Percentiles rank a stretch among this genome's conserved stretches.
These are phyloP conservation scores for Globisporangium abappressorium DNA, from an alignment of 352 stramenopile genomes.

Conservation along the genomic window DNA sequence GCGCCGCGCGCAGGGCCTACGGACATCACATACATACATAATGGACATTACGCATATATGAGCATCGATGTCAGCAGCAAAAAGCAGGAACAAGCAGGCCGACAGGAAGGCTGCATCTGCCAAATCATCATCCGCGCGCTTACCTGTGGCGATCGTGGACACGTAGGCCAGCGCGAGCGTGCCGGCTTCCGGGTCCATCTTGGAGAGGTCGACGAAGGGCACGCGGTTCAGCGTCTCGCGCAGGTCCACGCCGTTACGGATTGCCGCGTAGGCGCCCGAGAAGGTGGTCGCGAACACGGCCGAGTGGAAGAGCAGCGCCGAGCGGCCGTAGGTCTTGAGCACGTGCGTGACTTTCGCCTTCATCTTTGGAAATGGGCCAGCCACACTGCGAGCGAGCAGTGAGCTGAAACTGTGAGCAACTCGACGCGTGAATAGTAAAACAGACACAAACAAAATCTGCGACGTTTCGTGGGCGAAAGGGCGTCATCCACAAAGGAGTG, in stretches of 20 bases:
- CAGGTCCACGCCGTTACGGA: conserved; percentile 67
- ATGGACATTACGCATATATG: neutral
- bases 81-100: neutral
- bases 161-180: conserved; percentile 90
- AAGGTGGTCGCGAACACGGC: conserved; percentile 95
- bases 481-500: neutral
- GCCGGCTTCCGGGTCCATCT: conserved; percentile 64
- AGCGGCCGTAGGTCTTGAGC: conserved; percentile 93
- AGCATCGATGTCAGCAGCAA: neutral
- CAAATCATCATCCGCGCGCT: neutral
- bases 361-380: conserved; percentile 30
- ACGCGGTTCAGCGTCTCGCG: conserved; percentile 48
- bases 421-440: conserved; percentile 4
- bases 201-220: conserved; percentile 68
- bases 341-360: conserved; percentile 71
- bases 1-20: conserved; percentile 60
- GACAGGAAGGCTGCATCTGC: neutral
- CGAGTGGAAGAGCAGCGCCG: conserved; percentile 91
- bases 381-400: neutral
- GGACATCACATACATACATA: neutral
- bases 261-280: conserved; percentile 68
- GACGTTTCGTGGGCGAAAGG: conserved; percentile 1
- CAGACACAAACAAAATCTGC: neutral
- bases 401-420: neutral
- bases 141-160: conserved; percentile 82